Evolutionary conservation across 352 stramenopile species (phyloP), one percentile per base, ranked within the genome.

Genomic region (Peronosclerospora sorghi): DNA sequence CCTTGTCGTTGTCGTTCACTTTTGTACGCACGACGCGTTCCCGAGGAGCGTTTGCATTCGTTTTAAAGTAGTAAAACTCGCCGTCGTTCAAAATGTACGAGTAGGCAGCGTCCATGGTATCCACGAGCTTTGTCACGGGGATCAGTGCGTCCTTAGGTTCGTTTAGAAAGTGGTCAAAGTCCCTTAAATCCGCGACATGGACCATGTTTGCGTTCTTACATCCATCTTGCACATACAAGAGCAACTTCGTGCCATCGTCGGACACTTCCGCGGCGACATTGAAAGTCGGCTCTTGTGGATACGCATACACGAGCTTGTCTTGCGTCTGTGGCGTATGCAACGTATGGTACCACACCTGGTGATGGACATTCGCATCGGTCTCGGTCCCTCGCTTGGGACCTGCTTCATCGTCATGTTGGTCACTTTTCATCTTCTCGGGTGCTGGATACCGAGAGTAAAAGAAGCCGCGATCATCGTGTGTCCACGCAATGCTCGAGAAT

Each of bases 191-290:
- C n/a, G 73, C 73, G 7, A 86, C 41, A 37, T 87, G 83, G 18
- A 95, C 54, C 79, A 86, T 88, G 51, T 94, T 93, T 35, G 86
- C 80, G 40, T 87, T 90, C 63, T 91, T 91, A 71, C 80, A 95
- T 30, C 77, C 77, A 38, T 95, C 80, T 45, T 75, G 68, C 15
- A 93, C 59, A 38, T 65, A 83, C 24, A 94, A 49, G 23, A 94
- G 40, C 26, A 94, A 48, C 41, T 66, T 79, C 49, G 83, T 76
- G 51, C 81, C 79, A 30, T 90, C 76, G 35, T 88, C 76, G 28
- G 81, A 81, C 28, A 94, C 74, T 21, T 83, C 60, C 0, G 67
- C 65, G 0, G 61, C 62, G 8, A 91, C 54, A 41, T 72, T 74
- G 51, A 81, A 86, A 37, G 71, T 72, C n/a, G 81, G 73, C 20